Conservation (phyloP, 345 rosid genomes). For the Eucalyptus paniculata region DNA sequence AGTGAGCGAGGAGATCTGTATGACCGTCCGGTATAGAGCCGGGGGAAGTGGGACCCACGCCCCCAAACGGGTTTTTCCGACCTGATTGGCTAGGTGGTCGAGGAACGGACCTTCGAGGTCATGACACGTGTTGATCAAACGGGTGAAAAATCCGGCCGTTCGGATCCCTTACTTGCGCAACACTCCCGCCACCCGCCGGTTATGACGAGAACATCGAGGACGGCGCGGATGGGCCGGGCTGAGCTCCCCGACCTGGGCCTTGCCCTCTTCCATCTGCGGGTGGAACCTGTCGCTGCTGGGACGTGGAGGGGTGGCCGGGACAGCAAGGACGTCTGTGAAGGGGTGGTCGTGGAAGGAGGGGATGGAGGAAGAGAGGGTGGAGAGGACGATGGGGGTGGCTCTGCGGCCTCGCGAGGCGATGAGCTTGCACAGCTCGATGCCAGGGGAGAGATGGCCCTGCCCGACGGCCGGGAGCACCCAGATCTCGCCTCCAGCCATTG, state of each 20-base stretch:
- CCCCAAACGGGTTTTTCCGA: constrained; percentile 18
- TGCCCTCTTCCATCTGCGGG: not conserved
- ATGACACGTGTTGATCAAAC: constrained; percentile 19
- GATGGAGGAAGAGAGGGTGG: not conserved
- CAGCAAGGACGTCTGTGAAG: not conserved
- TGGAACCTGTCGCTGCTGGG: not conserved
- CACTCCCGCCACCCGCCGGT: constrained; percentile 10
- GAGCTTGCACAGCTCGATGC: constrained; percentile 15
- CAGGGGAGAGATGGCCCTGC: constrained; percentile 15
- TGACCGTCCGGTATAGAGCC: constrained; percentile 1
- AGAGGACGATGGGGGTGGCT: not conserved
- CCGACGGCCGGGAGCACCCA: constrained; percentile 6
- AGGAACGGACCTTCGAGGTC: constrained; percentile 28
- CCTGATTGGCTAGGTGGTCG: constrained; percentile 6
- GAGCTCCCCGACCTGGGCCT: not conserved
- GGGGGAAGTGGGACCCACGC: constrained; percentile 17
- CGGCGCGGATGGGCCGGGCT: too few relatives aligned
- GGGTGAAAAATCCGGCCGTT: constrained; percentile 14
- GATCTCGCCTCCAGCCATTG: not conserved
- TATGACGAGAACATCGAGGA: constrained; percentile 11
- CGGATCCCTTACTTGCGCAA: constrained; percentile 11
- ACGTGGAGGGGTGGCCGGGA: not conserved
- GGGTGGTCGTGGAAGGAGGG: not conserved
- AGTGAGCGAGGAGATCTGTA: too few relatives aligned
- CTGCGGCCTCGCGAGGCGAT: not conserved